Conservation (phyloP, 2,329 filamentous ascomycete species). For the Diaporthe longicolla region DNA sequence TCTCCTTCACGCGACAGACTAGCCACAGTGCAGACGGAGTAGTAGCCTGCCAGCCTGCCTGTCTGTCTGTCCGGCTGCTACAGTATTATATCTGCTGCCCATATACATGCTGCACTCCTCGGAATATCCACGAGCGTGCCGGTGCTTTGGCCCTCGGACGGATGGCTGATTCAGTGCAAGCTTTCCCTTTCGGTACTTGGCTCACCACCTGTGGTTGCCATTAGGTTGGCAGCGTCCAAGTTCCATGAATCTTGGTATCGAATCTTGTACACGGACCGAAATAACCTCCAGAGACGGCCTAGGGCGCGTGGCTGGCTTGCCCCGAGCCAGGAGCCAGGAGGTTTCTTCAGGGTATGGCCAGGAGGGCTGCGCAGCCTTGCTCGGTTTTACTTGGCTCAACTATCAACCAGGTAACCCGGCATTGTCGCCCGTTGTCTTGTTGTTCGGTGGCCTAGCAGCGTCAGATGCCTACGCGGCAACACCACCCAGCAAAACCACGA, state of each 20-base stretch:
- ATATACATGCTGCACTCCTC: not conserved
- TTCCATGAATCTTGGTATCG: constrained; percentile 25
- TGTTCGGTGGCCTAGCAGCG: constrained; percentile 14
- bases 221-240: not conserved
- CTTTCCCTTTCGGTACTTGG: constrained; percentile 16
- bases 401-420: constrained; percentile 39
- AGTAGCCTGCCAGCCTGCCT: not conserved
- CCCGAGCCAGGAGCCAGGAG: constrained; percentile 21
- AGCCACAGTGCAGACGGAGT: not conserved
- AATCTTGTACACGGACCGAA: constrained; percentile 31
- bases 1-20: not conserved
- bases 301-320: constrained; percentile 21
- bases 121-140: not conserved
- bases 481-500: constrained; percentile 9
- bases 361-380: constrained; percentile 41
- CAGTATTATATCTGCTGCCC: constrained; percentile 4
- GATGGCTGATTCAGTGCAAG: constrained; percentile 24
- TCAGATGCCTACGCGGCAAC: constrained; percentile 31
- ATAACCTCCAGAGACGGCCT: constrained; percentile 17
- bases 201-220: constrained; percentile 10
- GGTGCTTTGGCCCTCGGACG: constrained; percentile 13
- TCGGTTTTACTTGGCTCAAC: constrained; percentile 35
- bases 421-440: not conserved
- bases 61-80: not conserved
- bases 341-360: constrained; percentile 38